These are phyloP conservation scores for Aspergillus panamensis DNA, from an alignment of 495 filamentous ascomycete species.

Conservation along the genomic window DNA sequence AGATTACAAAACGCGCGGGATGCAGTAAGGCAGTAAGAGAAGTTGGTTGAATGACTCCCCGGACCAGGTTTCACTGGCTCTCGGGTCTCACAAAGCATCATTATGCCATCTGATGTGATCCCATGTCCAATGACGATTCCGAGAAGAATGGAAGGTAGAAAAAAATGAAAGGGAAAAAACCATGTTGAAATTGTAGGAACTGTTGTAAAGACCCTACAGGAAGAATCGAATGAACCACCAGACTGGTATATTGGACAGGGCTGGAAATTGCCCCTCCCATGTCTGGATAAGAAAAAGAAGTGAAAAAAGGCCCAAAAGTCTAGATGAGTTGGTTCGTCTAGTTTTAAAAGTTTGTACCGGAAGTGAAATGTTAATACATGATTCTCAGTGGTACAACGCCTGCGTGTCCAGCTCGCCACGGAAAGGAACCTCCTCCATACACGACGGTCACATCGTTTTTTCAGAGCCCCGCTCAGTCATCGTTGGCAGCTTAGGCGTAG, in stretches of 20 bases:
- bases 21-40: neutral
- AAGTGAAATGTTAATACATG: slow-evolving; percentile 14
- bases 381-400: slow-evolving; percentile 33
- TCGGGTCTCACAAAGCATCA: slow-evolving; percentile 2
- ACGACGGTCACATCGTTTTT: slow-evolving; percentile 9
- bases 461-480: slow-evolving; percentile 4
- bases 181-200: slow-evolving; percentile 15
- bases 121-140: slow-evolving; percentile 8
- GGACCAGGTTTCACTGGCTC: neutral
- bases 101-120: slow-evolving; percentile 10
- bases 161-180: slow-evolving; percentile 17
- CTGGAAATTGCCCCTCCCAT: neutral
- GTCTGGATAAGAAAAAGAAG: slow-evolving; percentile 1
- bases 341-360: slow-evolving; percentile 26
- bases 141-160: slow-evolving; percentile 2
- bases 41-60: neutral
- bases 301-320: slow-evolving; percentile 5
- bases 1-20: neutral
- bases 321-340: slow-evolving; percentile 7
- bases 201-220: neutral
- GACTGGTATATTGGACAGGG: neutral
- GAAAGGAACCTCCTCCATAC: slow-evolving; percentile 22
- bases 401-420: slow-evolving; percentile 22
- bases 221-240: slow-evolving; percentile 19
- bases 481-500: slow-evolving; percentile 17